Evolutionary conservation across 768 basidiomycete genomes (phyloP), one percentile per base, ranked within the genome.

Genomic region (Lactarius vividus): DNA sequence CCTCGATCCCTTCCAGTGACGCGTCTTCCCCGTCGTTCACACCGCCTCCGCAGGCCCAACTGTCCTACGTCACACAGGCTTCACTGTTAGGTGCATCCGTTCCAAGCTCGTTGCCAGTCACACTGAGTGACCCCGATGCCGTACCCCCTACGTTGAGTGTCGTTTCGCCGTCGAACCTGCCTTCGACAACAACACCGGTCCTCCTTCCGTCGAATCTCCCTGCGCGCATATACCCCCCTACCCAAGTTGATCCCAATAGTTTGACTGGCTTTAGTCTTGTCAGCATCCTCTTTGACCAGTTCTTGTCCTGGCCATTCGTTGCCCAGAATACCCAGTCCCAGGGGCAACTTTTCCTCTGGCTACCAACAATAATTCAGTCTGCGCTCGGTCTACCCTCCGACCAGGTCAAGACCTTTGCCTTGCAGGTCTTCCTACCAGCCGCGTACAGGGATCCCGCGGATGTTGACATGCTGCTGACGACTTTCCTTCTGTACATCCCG

Each of bases 261-360:
- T 64, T 84, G 35, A 61, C 54, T 16, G 80, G 75, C 0, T 83
- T 78, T 64, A 79, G 81, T 13, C 65, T 87, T 66, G 84, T 94
- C 74, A 88, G 83, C 59, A 71, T 96, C 46, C 71, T 92, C 67
- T 89, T 93, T 75, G 81, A 85, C 61, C 55, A 71, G 4, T 71
- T 65, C 1, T 78, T 95, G 65, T 82, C 82, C 63, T 96, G 94
- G 94, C 23, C 70, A 0, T 92, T 87, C 69, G 89, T 94, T 4
- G 84, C 86, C 46, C 69, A 69, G 16, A 85, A 79, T 65, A 65
- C 76, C 9, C 79, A 87, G 62, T 83, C 90, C 0, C 80, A 85
- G 2, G 87, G 82, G 57, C 92, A 98, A 77, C 81, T 98, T 52
- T 91, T 98, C 72, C 85, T 83, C 15, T 88, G 81, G 72, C 77